Conservation (phyloP, 352 stramenopile genomes). For the Phytophthora fragariae region DNA sequence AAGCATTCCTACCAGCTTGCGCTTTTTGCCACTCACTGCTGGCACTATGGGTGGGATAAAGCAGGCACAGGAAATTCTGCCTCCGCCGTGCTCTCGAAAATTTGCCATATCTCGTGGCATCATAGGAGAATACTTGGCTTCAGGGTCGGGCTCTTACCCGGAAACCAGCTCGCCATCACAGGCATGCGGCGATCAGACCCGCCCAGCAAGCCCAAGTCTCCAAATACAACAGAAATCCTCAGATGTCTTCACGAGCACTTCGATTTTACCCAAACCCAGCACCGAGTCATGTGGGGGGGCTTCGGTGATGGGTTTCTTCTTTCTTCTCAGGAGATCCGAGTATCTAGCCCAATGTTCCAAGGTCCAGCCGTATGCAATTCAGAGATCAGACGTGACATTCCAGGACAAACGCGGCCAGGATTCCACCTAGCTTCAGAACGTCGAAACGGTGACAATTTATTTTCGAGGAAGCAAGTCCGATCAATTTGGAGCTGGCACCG, state of each 20-base stretch:
- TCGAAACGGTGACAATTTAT: not conserved
- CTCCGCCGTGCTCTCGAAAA: not conserved
- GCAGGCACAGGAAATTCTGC: constrained; percentile 9
- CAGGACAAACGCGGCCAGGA: not conserved
- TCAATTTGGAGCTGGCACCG: constrained; percentile 12
- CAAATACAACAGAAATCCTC: not conserved
- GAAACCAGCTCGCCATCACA: not conserved
- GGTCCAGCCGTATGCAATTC: constrained; percentile 5
- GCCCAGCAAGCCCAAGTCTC: not conserved
- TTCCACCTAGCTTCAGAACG: not conserved
- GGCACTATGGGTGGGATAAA: constrained; percentile 15
- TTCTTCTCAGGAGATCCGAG: constrained; percentile 5
- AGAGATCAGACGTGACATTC: constrained; percentile 5
- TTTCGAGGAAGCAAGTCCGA: constrained; percentile 17
- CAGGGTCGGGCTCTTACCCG: not conserved
- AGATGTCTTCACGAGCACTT: not conserved
- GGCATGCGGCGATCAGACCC: not conserved
- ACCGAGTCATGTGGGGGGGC: constrained; percentile 11
- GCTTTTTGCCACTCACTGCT: constrained; percentile 10
- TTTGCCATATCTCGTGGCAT: not conserved
- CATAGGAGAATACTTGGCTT: not conserved
- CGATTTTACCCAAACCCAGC: not conserved
- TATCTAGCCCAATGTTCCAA: not conserved
- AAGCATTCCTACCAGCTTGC: constrained; percentile 20
- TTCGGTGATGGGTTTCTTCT: constrained; percentile 7